Base-by-base conservation (phyloP, 176 grass and related monocot genomes). In the Pontederia paniculata region DNA sequence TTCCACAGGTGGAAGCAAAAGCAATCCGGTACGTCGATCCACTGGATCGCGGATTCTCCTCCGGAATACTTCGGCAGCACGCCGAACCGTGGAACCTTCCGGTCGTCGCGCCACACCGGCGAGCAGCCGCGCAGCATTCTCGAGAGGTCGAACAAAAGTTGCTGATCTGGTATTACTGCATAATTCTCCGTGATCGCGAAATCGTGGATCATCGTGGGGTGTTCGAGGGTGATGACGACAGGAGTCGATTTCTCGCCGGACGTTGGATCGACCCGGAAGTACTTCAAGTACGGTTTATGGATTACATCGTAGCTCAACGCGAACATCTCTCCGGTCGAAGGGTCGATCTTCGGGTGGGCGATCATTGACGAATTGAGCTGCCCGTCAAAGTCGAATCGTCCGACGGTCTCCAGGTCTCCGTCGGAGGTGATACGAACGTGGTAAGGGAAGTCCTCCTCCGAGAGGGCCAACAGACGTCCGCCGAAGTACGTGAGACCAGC, bases 1-100 rank as follows among this genome's bases (percentile, higher is more conserved):
- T 70, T 70, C 67, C 67, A 68, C 17, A 71, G 23, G 21, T 60
- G 68, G 68, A 71, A 71, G 45, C 44, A 70, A 55, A 70, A 70
- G 68, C 54, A 70, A 15, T 57, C 55, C 14, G 55, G 22, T 14
- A 70, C 68, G 55, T 70, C 45, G 55, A 70, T 21, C 68, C 68
- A 71, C 17, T 17, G 9, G 0, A 71, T 71, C 18, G 23, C 19
- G 12, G 22, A 59, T 9, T 58, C 54, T 43, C 42, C 44, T 8
- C 8, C 6, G 23, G 48, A 44, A n/a, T 60, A 43, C 55, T 42
- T 59, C 0, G 68, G 55, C 0, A 71, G 22, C 10, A 71, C 45
- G 5, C 68, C 68, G 44, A 71, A 60, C 5, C 56, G 21, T 0
- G 68, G 11, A 6, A 17, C 51, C 68, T 71, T 60, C 11, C 7